These are phyloP conservation scores for Saccharomycopsis guyanensis DNA, from an alignment of 805 yeast genomes.

Conservation along the genomic window DNA sequence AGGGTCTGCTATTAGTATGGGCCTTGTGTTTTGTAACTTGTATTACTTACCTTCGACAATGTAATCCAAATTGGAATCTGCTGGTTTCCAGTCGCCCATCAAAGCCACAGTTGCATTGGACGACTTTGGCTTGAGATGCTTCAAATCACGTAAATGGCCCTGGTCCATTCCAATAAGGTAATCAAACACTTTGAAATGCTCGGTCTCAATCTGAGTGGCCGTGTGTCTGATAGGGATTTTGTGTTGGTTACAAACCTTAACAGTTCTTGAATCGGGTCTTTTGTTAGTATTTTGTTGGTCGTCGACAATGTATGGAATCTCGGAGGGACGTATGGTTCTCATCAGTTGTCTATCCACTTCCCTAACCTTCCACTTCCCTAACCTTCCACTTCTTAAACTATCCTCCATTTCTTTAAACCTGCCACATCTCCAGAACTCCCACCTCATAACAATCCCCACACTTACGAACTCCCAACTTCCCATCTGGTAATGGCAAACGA, in stretches of 20 bases:
- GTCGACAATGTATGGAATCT: too few species aligned
- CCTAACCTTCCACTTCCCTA: too few species aligned
- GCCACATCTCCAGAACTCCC: too few species aligned
- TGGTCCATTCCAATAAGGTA: slow-evolving; percentile 17
- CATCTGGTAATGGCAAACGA: slow-evolving; percentile 16
- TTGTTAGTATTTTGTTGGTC: background rate
- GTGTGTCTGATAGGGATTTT: slow-evolving; percentile 13
- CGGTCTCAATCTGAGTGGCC: slow-evolving; percentile 6
- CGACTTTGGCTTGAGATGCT: slow-evolving; percentile 3
- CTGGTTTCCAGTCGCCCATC: slow-evolving; percentile 17
- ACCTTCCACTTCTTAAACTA: too few species aligned
- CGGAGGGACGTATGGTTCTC: too few species aligned
- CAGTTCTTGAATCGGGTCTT: slow-evolving; percentile 14
- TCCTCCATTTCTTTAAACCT: too few species aligned
- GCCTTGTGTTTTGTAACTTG: background rate
- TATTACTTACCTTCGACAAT: slow-evolving; percentile 10
- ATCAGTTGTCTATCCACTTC: too few species aligned
- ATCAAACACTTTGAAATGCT: slow-evolving; percentile 9
- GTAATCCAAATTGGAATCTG: slow-evolving; percentile 8
- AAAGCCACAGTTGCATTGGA: slow-evolving; percentile 6
- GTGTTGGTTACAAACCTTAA: slow-evolving; percentile 7
- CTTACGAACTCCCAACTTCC: slow-evolving; percentile 16
- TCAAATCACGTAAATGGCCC: slow-evolving; percentile 14
- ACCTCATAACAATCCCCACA: too few species aligned
- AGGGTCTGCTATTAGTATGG: slow-evolving; percentile 7